Evolutionary conservation across 164 flowering plant species (phyloP), one percentile per base, ranked within the genome.

Genomic region (Warburgia ugandensis): DNA sequence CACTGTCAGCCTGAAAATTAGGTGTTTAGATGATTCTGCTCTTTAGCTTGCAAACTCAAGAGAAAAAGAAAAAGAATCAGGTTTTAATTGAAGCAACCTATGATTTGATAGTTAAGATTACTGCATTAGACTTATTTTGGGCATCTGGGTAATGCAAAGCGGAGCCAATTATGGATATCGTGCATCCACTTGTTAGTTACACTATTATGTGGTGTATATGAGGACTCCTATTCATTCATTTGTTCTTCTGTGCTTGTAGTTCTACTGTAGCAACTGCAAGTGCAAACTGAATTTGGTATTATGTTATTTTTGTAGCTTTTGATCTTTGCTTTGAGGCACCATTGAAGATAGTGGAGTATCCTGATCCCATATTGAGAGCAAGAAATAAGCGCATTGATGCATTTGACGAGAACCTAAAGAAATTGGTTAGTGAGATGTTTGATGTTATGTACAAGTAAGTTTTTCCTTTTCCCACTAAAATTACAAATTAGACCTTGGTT

Each of bases 371-470:
- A 35, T 56, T 94, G 60, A 76, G 99, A 50, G 79, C 76, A 12
- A 72, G 55, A 60, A 89, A 94, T 72, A 94, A 86, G 72, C 60
- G 79, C 8, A 74, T 94, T 30, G 69, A 29, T 26, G 57, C 74
- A 1, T 94, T 82, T 56, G 96, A 86, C 55, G 92, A 84, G 29
- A 80, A 71, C 41, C 60, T 94, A 71, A 84, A 80, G 82, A 83
- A 74, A 51, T 61, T 94, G 16, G 97, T 78, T 0, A 69, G 63
- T 27, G 94, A 86, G 65, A 94, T 94, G 99, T 86, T 94, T 40
- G 97, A 89, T 52, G 72, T 94, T 22, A 94, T 94, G 99, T 94
- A 94, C 74, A 86, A 74, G 97, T 86, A 50, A 73, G 81, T 65
- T 54, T 19, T 27, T n/a, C 6, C n/a, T n/a, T n/a, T n/a, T n/a